Evolutionary conservation across 1,284 basidiomycete genomes (phyloP), one percentile per base, ranked within the genome.

Genomic region (Boletus smithii): DNA sequence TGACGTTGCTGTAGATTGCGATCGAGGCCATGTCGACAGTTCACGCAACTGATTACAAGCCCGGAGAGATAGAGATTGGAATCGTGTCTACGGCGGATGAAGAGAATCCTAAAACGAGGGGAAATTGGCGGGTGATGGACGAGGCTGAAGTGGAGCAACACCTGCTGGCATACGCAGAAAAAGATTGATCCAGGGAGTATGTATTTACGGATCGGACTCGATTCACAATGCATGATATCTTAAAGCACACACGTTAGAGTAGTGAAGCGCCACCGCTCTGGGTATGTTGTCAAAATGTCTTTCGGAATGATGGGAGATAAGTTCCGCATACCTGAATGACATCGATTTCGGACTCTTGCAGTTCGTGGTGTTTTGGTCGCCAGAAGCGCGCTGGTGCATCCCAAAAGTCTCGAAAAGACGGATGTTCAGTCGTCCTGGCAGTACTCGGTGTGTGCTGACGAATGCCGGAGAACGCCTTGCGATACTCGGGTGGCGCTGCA

Each of bases 1-100:
- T 59, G 39, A 66, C 10, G 3, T 17, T 27, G 1, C 18, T 44
- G 11, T 54, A 98, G 88, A 81, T 97, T 69, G 95, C 95, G 0
- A 94, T 99, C 51, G 92, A 95, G 68, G 88, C 89, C 13, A 87
- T 99, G 68, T 91, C 91, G 29, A 92, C 86, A 0, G 87, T 98
- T 48, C 85, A 94, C 67, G 87, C 92, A 26, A 97, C 95, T 18
- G 97, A 99, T 67, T 94, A 95, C 75, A 98, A 98, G 69, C 74
- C 88, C 0, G 87, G 84, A 33, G 90, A 93, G 65, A 86, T 93
- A 54, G 91, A 94, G 66, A 89, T 91, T 48, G 86, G 88, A 7
- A 88, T 93, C 38, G 83, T 89, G 14, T 91, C 88, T 18, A 76
- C 74, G 5, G 76, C 77, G 34, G 79, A 83, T 6, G 81, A 83